These are phyloP conservation scores for Candida nitratophila DNA, from an alignment of 805 yeast genomes.

Conservation along the genomic window DNA sequence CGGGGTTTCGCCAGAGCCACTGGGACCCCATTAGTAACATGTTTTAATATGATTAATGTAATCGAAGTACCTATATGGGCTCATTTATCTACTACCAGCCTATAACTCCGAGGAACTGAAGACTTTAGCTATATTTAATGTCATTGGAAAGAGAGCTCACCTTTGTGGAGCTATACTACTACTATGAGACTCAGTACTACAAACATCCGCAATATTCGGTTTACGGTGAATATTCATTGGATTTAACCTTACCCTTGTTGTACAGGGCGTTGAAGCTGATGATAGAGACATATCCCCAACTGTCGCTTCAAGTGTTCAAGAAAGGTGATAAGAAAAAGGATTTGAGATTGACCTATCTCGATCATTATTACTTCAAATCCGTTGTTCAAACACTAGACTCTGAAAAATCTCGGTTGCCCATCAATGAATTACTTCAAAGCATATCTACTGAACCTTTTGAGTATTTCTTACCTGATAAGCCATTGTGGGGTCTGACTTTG, in stretches of 20 bases:
- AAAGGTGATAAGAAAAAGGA: neutral
- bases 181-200: neutral
- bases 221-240: constrained; percentile 8
- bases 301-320: constrained; percentile 9
- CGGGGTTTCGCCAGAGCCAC: too few relatives aligned
- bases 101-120: too few relatives aligned
- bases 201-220: constrained; percentile 8
- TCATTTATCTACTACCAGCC: too few relatives aligned
- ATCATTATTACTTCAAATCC: constrained; percentile 1
- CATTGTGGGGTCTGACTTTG: constrained; percentile 17
- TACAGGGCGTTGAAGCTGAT: constrained; percentile 8
- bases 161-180: neutral
- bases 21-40: too few relatives aligned
- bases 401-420: neutral
- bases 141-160: too few relatives aligned
- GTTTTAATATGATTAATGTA: too few relatives aligned
- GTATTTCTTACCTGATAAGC: constrained; percentile 3
- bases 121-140: too few relatives aligned
- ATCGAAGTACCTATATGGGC: too few relatives aligned
- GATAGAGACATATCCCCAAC: constrained; percentile 10
- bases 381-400: neutral
- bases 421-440: constrained; percentile 8
- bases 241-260: constrained; percentile 4
- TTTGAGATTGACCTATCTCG: neutral
- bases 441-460: constrained; percentile 9